A percentile compares a stretch with the other conserved stretches of the same genome.
Conservation (phyloP, 1,139 yeast species). For the Pichiaceae sp. region DNA sequence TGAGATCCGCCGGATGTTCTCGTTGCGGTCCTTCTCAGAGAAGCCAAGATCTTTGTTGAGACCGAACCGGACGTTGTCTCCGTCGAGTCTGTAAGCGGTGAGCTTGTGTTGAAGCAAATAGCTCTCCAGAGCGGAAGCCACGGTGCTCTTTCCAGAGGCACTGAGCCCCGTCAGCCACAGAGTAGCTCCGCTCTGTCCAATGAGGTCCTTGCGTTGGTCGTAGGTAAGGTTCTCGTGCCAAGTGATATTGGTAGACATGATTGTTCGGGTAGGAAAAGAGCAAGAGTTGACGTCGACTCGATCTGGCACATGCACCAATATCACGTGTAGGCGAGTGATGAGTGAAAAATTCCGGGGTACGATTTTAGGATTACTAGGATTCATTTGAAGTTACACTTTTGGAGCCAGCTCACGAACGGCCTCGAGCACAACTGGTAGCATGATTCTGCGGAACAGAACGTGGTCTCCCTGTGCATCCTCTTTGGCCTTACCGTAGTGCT, state of each 20-base stretch:
- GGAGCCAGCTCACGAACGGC: neutral
- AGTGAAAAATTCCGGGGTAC: neutral
- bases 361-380: neutral
- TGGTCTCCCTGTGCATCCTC: conserved; percentile 10
- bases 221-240: conserved; percentile 91
- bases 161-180: conserved; percentile 93
- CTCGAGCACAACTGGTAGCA: neutral
- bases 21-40: conserved; percentile 84
- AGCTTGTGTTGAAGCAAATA: conserved; percentile 57
- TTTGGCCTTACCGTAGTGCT: conserved; percentile 45
- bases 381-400: too few relatives aligned
- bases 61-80: conserved; percentile 92
- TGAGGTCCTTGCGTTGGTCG: conserved; percentile 61
- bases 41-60: conserved; percentile 91
- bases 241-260: conserved; percentile 89
- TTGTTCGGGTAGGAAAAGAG: too few relatives aligned
- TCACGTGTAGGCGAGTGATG: neutral
- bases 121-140: conserved; percentile 92
- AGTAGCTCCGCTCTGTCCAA: conserved; percentile 82
- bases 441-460: neutral
- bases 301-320: neutral
- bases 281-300: neutral
- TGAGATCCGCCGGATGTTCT: conserved; percentile 87
- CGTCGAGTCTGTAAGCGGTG: conserved; percentile 82
- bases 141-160: conserved; percentile 91